Conservation (phyloP, 805 yeast species). For the Ogataea minuta region DNA sequence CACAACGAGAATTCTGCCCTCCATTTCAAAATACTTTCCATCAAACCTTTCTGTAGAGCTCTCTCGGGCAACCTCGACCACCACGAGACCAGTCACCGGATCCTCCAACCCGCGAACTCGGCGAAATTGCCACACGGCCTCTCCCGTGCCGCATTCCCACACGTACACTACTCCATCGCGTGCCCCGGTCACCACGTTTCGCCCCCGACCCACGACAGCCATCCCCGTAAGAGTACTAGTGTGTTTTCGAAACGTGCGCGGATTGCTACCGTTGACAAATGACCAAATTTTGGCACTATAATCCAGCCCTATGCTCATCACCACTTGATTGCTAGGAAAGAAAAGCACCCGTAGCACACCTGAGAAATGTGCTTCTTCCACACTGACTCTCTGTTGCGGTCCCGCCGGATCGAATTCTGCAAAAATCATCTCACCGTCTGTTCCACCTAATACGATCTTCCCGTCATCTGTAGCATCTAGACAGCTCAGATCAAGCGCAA, state of each 20-base stretch:
- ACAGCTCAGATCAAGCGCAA: background rate
- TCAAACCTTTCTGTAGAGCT: conserved; percentile 1
- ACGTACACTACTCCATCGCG: conserved; percentile 54
- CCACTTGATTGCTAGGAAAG: conserved; percentile 66
- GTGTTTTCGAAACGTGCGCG: conserved; percentile 54
- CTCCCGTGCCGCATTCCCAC: conserved; percentile 71
- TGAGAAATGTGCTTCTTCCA: conserved; percentile 47
- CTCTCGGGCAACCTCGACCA: conserved; percentile 13
- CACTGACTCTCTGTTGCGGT: background rate
- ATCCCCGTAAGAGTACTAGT: conserved; percentile 46
- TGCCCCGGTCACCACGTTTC: conserved; percentile 60
- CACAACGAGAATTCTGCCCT: conserved; percentile 41
- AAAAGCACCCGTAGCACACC: conserved; percentile 44
- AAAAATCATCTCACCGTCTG: conserved; percentile 16
- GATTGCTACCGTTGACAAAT: conserved; percentile 42
- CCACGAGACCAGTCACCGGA: conserved; percentile 31
- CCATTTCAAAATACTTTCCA: conserved; percentile 46
- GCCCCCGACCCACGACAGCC: conserved; percentile 58
- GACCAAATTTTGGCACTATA: conserved; percentile 63
- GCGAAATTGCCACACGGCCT: conserved; percentile 39
- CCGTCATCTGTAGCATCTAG: conserved; percentile 14
- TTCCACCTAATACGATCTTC: conserved; percentile 18
- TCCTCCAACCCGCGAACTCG: conserved; percentile 37
- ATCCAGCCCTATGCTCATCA: conserved; percentile 59
- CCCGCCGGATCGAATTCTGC: conserved; percentile 6